These are phyloP conservation scores for Mucor saturninus DNA, from an alignment of 371 early-diverging fungal genomes.

Conservation along the genomic window DNA sequence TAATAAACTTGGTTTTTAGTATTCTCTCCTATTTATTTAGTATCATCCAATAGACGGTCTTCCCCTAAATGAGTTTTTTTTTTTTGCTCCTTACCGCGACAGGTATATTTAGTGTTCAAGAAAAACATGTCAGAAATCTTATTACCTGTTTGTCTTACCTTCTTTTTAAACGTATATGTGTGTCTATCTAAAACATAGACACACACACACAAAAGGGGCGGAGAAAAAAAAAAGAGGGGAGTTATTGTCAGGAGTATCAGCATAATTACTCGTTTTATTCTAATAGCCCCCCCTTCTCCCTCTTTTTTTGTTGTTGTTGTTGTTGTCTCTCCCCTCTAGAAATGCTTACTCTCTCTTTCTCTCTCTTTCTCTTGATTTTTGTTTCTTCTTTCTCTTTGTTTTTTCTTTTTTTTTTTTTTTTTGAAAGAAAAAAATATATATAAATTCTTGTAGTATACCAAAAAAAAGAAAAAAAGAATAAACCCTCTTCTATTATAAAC, in stretches of 20 bases:
- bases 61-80: too few species aligned
- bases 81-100: too few species aligned
- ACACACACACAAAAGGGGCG: background rate
- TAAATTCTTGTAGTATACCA: background rate
- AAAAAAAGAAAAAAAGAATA: background rate
- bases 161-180: background rate
- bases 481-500: background rate
- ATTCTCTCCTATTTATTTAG: too few species aligned
- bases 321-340: background rate
- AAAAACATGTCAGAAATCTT: too few species aligned
- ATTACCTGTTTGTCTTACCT: too few species aligned
- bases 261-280: conserved; percentile 9
- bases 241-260: background rate
- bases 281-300: conserved; percentile 3
- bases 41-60: too few species aligned
- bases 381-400: conserved; percentile 1
- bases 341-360: background rate
- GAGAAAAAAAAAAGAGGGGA: background rate
- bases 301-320: background rate
- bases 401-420: background rate
- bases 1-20: too few species aligned
- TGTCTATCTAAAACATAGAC: background rate
- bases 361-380: background rate
- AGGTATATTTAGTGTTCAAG: too few species aligned
- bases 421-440: background rate